These are phyloP conservation scores for Colletotrichum tofieldiae DNA, from an alignment of 2,329 filamentous ascomycete genomes.

Conservation along the genomic window DNA sequence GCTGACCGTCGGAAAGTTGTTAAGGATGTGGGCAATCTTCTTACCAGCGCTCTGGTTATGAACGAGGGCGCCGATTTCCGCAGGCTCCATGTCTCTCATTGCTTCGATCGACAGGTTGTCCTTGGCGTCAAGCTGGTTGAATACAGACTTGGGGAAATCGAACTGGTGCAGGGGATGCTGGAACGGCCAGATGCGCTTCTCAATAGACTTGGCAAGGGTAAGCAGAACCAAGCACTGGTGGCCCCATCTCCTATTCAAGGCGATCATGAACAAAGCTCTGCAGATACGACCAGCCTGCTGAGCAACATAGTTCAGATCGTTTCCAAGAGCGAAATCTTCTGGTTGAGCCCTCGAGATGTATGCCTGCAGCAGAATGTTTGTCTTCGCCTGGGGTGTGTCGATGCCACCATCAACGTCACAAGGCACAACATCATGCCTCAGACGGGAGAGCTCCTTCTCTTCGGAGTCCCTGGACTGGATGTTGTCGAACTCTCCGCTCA, in stretches of 20 bases:
- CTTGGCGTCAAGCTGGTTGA: slow-evolving; percentile 89
- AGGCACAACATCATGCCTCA: slow-evolving; percentile 80
- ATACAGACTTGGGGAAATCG: slow-evolving; percentile 85
- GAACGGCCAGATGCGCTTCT: slow-evolving; percentile 95
- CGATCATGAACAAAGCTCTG: slow-evolving; percentile 96
- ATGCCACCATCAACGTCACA: slow-evolving; percentile 85
- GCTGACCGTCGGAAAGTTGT: slow-evolving; percentile 92
- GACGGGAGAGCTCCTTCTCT: slow-evolving; percentile 84
- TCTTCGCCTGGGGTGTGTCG: slow-evolving; percentile 87
- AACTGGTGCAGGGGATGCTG: slow-evolving; percentile 97
- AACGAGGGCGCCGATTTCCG: slow-evolving; percentile 91
- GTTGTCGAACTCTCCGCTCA: slow-evolving; percentile 98
- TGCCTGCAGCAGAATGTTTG: slow-evolving; percentile 93
- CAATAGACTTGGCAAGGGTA: slow-evolving; percentile 95
- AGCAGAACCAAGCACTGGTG: slow-evolving; percentile 93
- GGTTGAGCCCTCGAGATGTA: slow-evolving; percentile 91
- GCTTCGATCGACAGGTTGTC: slow-evolving; percentile 83
- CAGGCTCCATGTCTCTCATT: slow-evolving; percentile 92
- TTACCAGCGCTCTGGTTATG: slow-evolving; percentile 91
- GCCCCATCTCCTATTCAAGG: slow-evolving; percentile 94
- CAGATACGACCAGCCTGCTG: slow-evolving; percentile 97
- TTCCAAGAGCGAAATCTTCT: slow-evolving; percentile 94
- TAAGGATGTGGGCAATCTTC: slow-evolving; percentile 84
- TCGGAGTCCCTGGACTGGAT: slow-evolving; percentile 94
- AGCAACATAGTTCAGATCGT: slow-evolving; percentile 94